A percentile compares a stretch with the other conserved stretches of the same genome.
phyloP scores from a whole-genome alignment of 2,329 filamentous ascomycete species.

The Mycocentrospora acerina region DNA sequence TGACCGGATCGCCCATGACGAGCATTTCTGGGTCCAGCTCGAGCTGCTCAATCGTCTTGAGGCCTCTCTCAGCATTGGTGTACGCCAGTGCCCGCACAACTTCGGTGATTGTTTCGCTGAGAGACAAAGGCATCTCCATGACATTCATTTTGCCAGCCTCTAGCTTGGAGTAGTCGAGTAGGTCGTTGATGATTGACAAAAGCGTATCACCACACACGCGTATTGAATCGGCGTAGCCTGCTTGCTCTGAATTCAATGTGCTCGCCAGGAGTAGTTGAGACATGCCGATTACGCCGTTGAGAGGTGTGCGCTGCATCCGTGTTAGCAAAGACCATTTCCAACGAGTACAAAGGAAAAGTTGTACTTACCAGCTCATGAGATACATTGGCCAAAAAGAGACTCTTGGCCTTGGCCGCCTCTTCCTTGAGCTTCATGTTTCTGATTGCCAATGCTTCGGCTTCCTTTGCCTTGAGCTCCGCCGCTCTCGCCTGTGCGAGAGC shows the following conservation, averaged over 20 bases:
- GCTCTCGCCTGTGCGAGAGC: constrained; percentile 71
- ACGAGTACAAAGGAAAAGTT: not conserved
- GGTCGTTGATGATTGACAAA: constrained; percentile 55
- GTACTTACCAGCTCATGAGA: constrained; percentile 56
- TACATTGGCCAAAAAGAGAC: constrained; percentile 66
- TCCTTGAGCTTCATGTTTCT: constrained; percentile 80
- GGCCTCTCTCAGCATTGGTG: constrained; percentile 61
- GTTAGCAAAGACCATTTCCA: constrained; percentile 32
- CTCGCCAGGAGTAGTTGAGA: constrained; percentile 63
- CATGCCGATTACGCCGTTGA: constrained; percentile 60
- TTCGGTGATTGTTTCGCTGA: constrained; percentile 62
- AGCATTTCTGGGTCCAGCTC: constrained; percentile 58
- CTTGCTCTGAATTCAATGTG: constrained; percentile 58
- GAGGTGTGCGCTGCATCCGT: constrained; percentile 44
- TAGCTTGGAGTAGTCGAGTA: constrained; percentile 55
- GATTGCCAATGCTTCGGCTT: constrained; percentile 73
- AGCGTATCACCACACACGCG: constrained; percentile 63
- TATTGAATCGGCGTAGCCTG: constrained; percentile 64
- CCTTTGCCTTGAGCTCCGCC: constrained; percentile 74
- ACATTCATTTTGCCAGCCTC: constrained; percentile 60
- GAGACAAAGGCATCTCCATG: constrained; percentile 57
- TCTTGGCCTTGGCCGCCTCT: constrained; percentile 80
- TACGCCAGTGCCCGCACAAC: constrained; percentile 65
- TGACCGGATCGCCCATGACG: constrained; percentile 54
- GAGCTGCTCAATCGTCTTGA: constrained; percentile 59